Percentiles rank a stretch among this genome's conserved stretches.
These are phyloP conservation scores for Entomortierella parvispora DNA, from an alignment of 192 early-diverging fungal genomes.

Conservation along the genomic window DNA sequence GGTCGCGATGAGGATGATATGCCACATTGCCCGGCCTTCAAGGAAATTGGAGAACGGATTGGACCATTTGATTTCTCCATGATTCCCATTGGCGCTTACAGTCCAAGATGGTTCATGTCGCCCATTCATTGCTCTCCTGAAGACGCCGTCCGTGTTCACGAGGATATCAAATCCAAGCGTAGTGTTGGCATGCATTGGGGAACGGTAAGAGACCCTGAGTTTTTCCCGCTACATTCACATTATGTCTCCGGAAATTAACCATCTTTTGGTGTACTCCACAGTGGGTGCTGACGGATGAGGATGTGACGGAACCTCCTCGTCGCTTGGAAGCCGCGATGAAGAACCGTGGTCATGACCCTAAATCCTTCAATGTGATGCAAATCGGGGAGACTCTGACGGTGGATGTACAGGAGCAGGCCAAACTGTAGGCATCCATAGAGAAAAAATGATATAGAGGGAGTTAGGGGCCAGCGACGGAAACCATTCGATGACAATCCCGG, in stretches of 20 bases:
- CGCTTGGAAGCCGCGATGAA: conserved; percentile 66
- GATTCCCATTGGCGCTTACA: conserved; percentile 90
- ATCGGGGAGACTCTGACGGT: conserved; percentile 63
- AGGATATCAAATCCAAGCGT: conserved; percentile 72
- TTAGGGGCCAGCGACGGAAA: too few species aligned
- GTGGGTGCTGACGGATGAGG: conserved; percentile 80
- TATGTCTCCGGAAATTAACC: neutral
- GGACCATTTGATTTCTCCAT: conserved; percentile 79
- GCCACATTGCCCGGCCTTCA: conserved; percentile 84
- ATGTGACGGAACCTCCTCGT: conserved; percentile 72
- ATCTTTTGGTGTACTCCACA: neutral
- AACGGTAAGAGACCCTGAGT: conserved; percentile 47
- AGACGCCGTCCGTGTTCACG: conserved; percentile 83
- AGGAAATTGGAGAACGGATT: conserved; percentile 79
- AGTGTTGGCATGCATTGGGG: conserved; percentile 90
- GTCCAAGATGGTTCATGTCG: conserved; percentile 77
- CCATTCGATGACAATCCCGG: too few species aligned
- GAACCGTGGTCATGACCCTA: conserved; percentile 57
- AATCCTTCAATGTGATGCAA: conserved; percentile 55
- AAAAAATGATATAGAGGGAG: too few species aligned
- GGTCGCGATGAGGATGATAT: conserved; percentile 56
- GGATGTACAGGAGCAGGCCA: conserved; percentile 6
- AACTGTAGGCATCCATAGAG: neutral
- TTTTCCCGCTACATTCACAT: neutral
- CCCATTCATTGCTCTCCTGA: conserved; percentile 82